Evolutionary conservation across 1,284 basidiomycete species (phyloP).

Genomic region (Sutorius eximius): DNA sequence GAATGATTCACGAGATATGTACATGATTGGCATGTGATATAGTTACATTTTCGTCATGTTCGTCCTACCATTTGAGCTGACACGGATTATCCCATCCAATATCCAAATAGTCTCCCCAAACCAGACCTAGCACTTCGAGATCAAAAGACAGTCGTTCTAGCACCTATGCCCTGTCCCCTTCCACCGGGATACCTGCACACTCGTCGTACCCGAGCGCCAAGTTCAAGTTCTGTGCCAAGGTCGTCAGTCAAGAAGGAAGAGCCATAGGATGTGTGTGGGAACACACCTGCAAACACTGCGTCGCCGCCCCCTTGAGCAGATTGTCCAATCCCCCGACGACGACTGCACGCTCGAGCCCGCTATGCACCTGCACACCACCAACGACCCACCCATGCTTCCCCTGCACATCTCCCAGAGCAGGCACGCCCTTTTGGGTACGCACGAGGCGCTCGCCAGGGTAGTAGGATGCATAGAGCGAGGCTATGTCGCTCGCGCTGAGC

Average conservation of each 20-base stretch:
- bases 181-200: constrained; percentile 73
- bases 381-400: constrained; percentile 87
- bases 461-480: constrained; percentile 74
- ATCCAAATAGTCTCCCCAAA: too few species aligned
- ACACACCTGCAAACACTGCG: constrained; percentile 90
- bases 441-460: constrained; percentile 80
- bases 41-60: background rate
- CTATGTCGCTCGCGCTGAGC: constrained; percentile 72
- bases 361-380: constrained; percentile 95
- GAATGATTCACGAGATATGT: background rate
- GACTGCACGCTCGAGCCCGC: constrained; percentile 84
- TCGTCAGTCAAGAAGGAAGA: background rate
- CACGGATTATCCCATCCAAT: background rate
- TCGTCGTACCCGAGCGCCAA: constrained; percentile 93
- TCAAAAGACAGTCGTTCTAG: too few species aligned
- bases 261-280: too few species aligned
- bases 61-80: background rate
- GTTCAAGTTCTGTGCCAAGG: constrained; percentile 90
- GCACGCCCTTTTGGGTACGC: constrained; percentile 63
- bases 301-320: constrained; percentile 95
- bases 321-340: constrained; percentile 95
- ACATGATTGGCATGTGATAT: background rate
- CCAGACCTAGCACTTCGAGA: too few species aligned
- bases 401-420: constrained; percentile 76
- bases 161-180: constrained; percentile 7